These are phyloP conservation scores for Pueraria montana DNA, from an alignment of 306 rosid genomes.

Conservation along the genomic window DNA sequence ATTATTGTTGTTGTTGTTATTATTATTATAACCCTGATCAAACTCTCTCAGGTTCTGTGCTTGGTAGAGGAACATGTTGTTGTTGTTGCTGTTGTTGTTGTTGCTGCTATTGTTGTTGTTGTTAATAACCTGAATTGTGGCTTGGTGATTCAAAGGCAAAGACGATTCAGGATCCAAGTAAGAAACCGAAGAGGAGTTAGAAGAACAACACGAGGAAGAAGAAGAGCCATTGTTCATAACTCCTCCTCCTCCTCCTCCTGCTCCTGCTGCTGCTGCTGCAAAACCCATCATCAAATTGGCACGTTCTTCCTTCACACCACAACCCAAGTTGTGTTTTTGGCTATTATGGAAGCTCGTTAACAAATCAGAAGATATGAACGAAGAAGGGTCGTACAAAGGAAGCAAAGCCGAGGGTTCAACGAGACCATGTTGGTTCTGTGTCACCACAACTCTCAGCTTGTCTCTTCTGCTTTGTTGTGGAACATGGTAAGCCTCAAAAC, in stretches of 20 bases:
- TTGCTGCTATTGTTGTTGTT: not conserved
- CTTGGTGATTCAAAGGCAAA: conserved; percentile 50
- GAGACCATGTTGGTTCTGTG: conserved; percentile 49
- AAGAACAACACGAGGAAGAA: conserved; percentile 53
- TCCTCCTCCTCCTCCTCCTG: not conserved
- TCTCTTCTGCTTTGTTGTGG: conserved; percentile 95
- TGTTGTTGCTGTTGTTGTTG: conserved; percentile 20
- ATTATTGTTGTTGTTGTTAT: not conserved
- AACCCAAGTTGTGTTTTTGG: conserved; percentile 33
- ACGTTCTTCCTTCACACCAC: conserved; percentile 52
- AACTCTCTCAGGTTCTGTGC: conserved; percentile 55
- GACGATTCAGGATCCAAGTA: conserved; percentile 64
- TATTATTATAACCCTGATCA: conserved; percentile 42
- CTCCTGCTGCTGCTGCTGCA: not conserved
- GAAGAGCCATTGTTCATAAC: conserved; percentile 19
- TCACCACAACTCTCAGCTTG: conserved; percentile 71
- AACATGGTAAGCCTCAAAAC: conserved; percentile 86
- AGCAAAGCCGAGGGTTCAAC: conserved; percentile 49
- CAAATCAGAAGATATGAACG: conserved; percentile 65
- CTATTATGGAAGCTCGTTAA: conserved; percentile 36
- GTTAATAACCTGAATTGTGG: conserved; percentile 53
- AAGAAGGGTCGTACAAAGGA: conserved; percentile 71
- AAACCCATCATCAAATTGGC: conserved; percentile 67
- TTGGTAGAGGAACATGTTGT: conserved; percentile 53
- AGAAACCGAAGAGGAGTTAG: conserved; percentile 51